A percentile compares a stretch with the other conserved stretches of the same genome.
These are phyloP conservation scores for Metarhizium humberi DNA, from an alignment of 2,329 filamentous ascomycete species.

Conservation along the genomic window DNA sequence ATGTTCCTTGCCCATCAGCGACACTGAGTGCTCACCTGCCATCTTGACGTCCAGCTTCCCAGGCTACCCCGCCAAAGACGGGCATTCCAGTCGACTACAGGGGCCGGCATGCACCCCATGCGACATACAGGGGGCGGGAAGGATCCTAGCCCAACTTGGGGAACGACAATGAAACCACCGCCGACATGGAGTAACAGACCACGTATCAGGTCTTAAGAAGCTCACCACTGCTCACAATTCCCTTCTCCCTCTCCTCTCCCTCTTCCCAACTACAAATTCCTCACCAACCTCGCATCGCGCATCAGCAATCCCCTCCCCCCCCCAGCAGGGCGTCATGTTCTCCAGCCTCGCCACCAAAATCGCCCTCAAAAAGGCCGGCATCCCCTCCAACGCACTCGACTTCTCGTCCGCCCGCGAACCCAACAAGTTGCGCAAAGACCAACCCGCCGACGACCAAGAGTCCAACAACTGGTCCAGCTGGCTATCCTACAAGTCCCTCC, in stretches of 20 bases:
- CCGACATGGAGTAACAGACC: not conserved
- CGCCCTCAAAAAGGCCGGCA: slow-evolving; percentile 46
- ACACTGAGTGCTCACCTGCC: too few relatives aligned
- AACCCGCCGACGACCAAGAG: slow-evolving; percentile 17
- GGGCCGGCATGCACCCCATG: not conserved
- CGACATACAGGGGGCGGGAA: too few relatives aligned
- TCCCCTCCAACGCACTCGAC: slow-evolving; percentile 41
- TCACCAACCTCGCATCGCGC: too few relatives aligned
- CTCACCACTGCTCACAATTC: too few relatives aligned
- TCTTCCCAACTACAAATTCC: not conserved
- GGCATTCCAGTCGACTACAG: too few relatives aligned
- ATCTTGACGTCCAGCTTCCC: too few relatives aligned
- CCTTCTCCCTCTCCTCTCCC: not conserved
- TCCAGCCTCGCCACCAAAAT: slow-evolving; percentile 47
- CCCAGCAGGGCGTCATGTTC: slow-evolving; percentile 33
- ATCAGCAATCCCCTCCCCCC: too few relatives aligned
- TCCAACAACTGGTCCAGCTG: slow-evolving; percentile 30
- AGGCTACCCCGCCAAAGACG: too few relatives aligned
- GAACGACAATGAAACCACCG: too few relatives aligned
- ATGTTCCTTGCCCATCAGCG: too few relatives aligned
- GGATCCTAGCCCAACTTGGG: too few relatives aligned
- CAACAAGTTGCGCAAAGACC: slow-evolving; percentile 24
- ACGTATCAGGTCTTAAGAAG: not conserved
- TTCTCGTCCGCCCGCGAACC: slow-evolving; percentile 19
- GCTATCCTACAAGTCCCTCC: slow-evolving; percentile 40